Evolutionary conservation across 306 rosid genomes (phyloP), one percentile per base, ranked within the genome.

Genomic region (Rubus idaeus): DNA sequence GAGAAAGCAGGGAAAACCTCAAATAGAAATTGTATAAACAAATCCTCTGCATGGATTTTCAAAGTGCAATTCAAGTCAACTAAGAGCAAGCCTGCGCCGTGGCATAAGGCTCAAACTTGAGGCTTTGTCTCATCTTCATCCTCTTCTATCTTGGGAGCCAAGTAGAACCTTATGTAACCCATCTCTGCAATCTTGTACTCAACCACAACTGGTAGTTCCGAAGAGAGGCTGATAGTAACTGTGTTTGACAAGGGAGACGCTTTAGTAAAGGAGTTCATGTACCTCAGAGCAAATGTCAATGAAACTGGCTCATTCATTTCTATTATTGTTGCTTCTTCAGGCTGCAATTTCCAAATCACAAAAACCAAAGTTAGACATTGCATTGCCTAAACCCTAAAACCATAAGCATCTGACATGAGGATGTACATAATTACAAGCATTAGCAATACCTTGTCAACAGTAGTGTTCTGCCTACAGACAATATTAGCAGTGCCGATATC

Each of bases 71-170:
- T 70, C 18, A 26, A 26, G 9, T 74, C n/a, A 35, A 11, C 70
- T 5, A 26, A 3, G 69, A 0, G 8, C 0, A 26, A 30, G 60
- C 30, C 30, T 30, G 14, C 1, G 0, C 30, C 45, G 2, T 60
- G 47, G 47, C 21, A 11, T 46, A 46, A 40, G 20, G 4, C 23
- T 71, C 51, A 71, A 60, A 64, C 71, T 80, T 68, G 69, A 58
- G 86, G 89, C 76, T 83, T 85, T 5, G 85, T 79, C 70, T 78
- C 91, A 0, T 76, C 89, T 75, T 92, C 99, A 0, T 96, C 98
- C 56, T 96, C 98, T 81, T 96, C 99, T 37, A 96, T 83, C 88
- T 91, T 92, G 17, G 99, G 98, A 62, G 98, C 99, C 89, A 96
- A 77, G 84, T 96, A 96, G 81, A 92, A 96, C 55, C 99, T 83